A percentile compares a stretch with the other conserved stretches of the same genome.
Conservation (phyloP, 140 eudicot species). For the Oenanthe javanica region DNA sequence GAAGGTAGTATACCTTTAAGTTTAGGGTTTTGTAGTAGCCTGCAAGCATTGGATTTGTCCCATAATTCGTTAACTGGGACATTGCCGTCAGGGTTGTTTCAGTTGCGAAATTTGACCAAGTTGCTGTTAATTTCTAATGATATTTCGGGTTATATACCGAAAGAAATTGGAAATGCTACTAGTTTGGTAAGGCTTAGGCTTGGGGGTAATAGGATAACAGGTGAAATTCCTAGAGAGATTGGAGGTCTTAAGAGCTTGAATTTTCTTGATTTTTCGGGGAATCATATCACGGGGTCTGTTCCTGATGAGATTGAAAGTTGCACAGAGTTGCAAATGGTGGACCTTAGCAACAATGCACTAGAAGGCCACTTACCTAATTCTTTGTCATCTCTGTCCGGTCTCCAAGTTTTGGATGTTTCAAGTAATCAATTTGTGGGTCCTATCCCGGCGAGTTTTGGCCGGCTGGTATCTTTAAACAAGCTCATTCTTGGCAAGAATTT, state of each 20-base stretch:
- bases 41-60: constrained; percentile 64
- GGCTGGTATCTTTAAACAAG: constrained; percentile 54
- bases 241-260: constrained; percentile 54
- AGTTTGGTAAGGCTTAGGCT: constrained; percentile 54
- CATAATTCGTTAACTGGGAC: constrained; percentile 74
- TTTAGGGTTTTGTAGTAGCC: constrained; percentile 46
- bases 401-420: constrained; percentile 68
- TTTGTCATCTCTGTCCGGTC: constrained; percentile 46
- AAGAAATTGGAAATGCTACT: constrained; percentile 49
- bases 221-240: constrained; percentile 57
- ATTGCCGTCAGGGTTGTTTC: constrained; percentile 58
- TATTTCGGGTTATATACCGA: constrained; percentile 59
- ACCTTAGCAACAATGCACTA: constrained; percentile 55
- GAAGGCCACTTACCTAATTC: constrained; percentile 54
- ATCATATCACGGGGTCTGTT: constrained; percentile 54
- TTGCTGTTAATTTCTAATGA: constrained; percentile 61
- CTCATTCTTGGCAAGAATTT: constrained; percentile 46
- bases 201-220: constrained; percentile 48
- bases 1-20: constrained; percentile 69
- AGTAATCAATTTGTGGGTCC: constrained; percentile 48
- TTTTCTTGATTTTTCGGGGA: constrained; percentile 69
- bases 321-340: constrained; percentile 60
- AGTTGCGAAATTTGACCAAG: constrained; percentile 51
- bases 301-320: constrained; percentile 61
- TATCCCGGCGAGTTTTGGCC: constrained; percentile 67